A percentile compares a stretch with the other conserved stretches of the same genome.
Evolutionary conservation across 371 early-diverging fungal species (phyloP).

Genomic region (Mortierella sp.): DNA sequence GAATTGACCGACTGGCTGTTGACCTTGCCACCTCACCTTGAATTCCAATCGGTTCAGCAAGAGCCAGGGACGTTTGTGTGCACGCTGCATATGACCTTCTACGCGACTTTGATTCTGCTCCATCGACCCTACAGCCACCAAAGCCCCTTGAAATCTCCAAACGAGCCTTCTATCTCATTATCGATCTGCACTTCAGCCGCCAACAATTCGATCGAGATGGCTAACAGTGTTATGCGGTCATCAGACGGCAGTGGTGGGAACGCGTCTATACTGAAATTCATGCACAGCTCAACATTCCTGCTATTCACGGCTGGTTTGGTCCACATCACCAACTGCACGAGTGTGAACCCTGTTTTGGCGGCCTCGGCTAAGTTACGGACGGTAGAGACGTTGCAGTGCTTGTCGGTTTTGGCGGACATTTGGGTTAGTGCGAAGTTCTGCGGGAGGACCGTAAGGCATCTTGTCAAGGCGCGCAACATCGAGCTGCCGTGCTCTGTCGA

Average conservation of each 20-base stretch:
- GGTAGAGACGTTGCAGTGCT: constrained; percentile 24
- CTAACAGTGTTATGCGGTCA: constrained; percentile 51
- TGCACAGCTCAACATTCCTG: constrained; percentile 59
- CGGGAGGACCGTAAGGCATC: constrained; percentile 25
- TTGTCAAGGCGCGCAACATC: constrained; percentile 26
- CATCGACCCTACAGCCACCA: constrained; percentile 63
- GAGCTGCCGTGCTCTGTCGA: constrained; percentile 33
- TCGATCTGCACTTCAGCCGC: constrained; percentile 70
- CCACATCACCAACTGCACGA: constrained; percentile 38
- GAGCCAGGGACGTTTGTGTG: constrained; percentile 50
- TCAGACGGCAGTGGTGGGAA: constrained; percentile 61
- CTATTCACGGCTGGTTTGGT: constrained; percentile 36
- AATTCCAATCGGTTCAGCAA: constrained; percentile 33
- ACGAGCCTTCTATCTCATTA: constrained; percentile 40
- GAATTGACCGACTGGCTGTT: constrained; percentile 36
- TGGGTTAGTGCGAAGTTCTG: constrained; percentile 35
- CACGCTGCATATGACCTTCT: constrained; percentile 62
- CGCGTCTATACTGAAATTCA: constrained; percentile 58
- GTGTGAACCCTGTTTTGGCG: constrained; percentile 28
- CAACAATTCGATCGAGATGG: constrained; percentile 59
- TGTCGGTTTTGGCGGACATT: constrained; percentile 22
- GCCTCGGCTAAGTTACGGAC: constrained; percentile 31
- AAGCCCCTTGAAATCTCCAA: constrained; percentile 5
- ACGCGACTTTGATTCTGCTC: constrained; percentile 62
- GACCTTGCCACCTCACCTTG: constrained; percentile 33